phyloP scores from a whole-genome alignment of 2,329 filamentous ascomycete genomes.

The Tolypocladium capitatum region DNA sequence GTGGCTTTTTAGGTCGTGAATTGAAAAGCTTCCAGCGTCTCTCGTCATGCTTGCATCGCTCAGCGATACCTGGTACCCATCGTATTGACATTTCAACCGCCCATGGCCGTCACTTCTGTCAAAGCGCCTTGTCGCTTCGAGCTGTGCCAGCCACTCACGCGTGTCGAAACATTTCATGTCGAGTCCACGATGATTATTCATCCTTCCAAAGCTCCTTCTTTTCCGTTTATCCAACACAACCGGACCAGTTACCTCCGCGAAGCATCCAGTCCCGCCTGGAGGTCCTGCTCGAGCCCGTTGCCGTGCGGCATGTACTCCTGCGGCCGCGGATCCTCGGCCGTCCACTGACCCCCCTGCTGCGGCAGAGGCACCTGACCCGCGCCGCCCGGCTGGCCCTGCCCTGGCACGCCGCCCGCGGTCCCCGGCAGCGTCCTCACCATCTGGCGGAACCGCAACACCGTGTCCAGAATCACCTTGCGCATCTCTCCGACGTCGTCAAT shows the following conservation, averaged over 20 bases:
- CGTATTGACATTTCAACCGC: background rate
- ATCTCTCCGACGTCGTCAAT: slow-evolving; percentile 90
- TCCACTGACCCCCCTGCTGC: slow-evolving; percentile 38
- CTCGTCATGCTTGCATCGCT: background rate
- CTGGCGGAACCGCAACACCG: slow-evolving; percentile 76
- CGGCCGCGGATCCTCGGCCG: slow-evolving; percentile 44
- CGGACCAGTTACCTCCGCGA: slow-evolving; percentile 9
- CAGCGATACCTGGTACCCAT: background rate
- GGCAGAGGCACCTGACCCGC: slow-evolving; percentile 40
- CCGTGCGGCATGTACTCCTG: slow-evolving; percentile 40
- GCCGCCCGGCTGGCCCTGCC: slow-evolving; percentile 21
- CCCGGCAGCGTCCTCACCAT: slow-evolving; percentile 38
- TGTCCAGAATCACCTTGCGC: slow-evolving; percentile 94
- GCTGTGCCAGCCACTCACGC: background rate
- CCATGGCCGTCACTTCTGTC: background rate
- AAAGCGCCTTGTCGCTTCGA: background rate
- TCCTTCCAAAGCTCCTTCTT: background rate
- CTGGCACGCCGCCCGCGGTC: slow-evolving; percentile 15
- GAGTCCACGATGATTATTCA: background rate
- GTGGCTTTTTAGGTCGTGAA: background rate
- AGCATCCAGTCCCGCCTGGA: slow-evolving; percentile 33
- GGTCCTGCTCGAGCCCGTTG: slow-evolving; percentile 43
- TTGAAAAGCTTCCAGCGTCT: background rate
- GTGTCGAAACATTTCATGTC: background rate
- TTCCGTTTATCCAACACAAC: background rate